Base-by-base conservation (phyloP, 225 moss, liverwort and hornwort genomes). In the Takakia lepidozioides region DNA sequence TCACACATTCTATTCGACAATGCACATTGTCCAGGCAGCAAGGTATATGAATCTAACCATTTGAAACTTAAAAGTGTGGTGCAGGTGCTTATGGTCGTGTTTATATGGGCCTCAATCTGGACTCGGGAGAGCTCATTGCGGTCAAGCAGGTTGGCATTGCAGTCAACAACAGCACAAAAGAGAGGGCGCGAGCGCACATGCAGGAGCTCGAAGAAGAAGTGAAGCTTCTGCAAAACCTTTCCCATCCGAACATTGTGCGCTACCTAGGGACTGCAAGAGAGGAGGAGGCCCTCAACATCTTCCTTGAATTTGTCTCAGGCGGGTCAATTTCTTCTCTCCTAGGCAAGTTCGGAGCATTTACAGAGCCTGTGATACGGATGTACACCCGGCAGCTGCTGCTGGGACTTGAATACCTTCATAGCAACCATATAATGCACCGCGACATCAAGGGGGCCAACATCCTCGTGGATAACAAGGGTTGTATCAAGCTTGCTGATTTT, bases 381-480 rank as follows among this genome's bases (percentile, higher is more conserved):
- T 95, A 95, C 52, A 87, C 87, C 32, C 81, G 87, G 46, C 90
- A 95, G 67, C 82, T 95, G 49, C 95, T 95, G 29, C 53, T 87
- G 21, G 95, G 87, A 14, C 61, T 95, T 56, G 95, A 90, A 29
- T 90, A 95, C 40, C 57, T 95, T 49, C 95, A 95, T 60, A 87
- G 80, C 68, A 90, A 90, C 43, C 89, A 83, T 62, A 88, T 93
- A 35, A 69, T 93, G 80, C 92, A 93, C 73, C 80, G 92, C 24
- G 92, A 93, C 54, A 93, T 93, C 49, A 93, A 93, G 85, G 92
- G 92, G 18, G 92, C 83, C 18, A 93, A 93, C 50, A 93, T 93
- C 43, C 71, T 93, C 43, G 92, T 93, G 21, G 88, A 93, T 57
- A 93, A 93, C 65, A 88, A 88, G 54, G 92, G 92, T 48, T 88